Evolutionary conservation across 2,329 filamentous ascomycete species (phyloP), one percentile per base, ranked within the genome.

Genomic region (Trichophyton rubrum): DNA sequence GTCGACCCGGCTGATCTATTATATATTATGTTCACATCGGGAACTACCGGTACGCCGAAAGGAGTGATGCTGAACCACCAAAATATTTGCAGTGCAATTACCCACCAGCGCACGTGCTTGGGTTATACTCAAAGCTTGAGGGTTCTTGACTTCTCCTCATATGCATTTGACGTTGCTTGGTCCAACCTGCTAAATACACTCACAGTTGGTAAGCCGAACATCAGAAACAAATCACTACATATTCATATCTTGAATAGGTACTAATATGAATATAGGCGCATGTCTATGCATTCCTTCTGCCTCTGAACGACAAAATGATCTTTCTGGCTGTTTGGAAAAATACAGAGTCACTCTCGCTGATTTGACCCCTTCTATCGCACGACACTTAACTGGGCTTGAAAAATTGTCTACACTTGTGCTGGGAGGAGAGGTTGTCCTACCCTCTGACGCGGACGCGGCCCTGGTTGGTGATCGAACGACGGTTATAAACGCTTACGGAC

Each of bases 21-120:
- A 2, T 87, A 85, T 67, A 77, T 85, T 2, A 79, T 87, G 13
- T 83, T 87, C 65, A 81, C 79, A 1, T 80, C 79, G 8, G 80
- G 80, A 0, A 81, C 80, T 7, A 80, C 81, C 0, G 78, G 78
- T 24, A 75, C 74, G 43, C 78, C 79, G 0, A 82, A 83, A 59
- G 85, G 84, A 2, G 80, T 86, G 17, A 80, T 83, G 40, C 83
- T 86, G 59, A 82, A 80, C 1, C 85, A 88, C 62, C 71, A 73
- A 0, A 80, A 83, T 0, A 77, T 86, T 3, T 81, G 82, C 0
- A 82, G 82, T 0, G 78, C 79, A 3, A 79, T 82, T 22, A 68
- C 78, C 9, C 77, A 78, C 0, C 81, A 84, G 62, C 81, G 78
- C 0, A 69, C 74, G 0, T 77, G 80, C 0, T 73, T 85, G 6